These are phyloP conservation scores for Lyophyllum shimeji DNA, from an alignment of 768 basidiomycete species.

Conservation along the genomic window DNA sequence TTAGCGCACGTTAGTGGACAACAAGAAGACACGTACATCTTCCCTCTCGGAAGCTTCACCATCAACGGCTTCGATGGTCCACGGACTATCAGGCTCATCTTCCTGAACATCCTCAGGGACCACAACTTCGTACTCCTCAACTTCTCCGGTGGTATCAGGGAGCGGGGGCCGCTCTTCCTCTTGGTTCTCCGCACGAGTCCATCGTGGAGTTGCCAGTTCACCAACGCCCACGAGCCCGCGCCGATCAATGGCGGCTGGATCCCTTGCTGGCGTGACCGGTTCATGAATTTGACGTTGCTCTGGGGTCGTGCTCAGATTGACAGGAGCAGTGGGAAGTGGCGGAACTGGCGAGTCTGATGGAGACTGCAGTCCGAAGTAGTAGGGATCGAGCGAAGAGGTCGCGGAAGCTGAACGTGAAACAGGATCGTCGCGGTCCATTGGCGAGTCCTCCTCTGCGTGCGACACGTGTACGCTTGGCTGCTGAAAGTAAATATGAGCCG, in stretches of 20 bases:
- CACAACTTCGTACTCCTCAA: slow-evolving; percentile 43
- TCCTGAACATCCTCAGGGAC: slow-evolving; percentile 40
- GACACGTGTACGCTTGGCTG: slow-evolving; percentile 35
- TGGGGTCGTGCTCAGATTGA: slow-evolving; percentile 55
- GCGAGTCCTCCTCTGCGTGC: slow-evolving; percentile 34
- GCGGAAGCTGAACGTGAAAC: slow-evolving; percentile 70
- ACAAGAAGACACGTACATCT: slow-evolving; percentile 46
- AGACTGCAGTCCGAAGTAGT: slow-evolving; percentile 77
- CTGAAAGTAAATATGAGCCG: slow-evolving; percentile 13
- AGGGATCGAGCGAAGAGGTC: slow-evolving; percentile 83
- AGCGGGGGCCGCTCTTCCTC: slow-evolving; percentile 29
- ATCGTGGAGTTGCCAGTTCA: slow-evolving; percentile 94
- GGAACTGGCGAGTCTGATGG: slow-evolving; percentile 67
- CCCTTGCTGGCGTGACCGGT: slow-evolving; percentile 70
- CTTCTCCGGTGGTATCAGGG: slow-evolving; percentile 25
- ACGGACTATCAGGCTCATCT: slow-evolving; percentile 76
- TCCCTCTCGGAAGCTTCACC: slow-evolving; percentile 72
- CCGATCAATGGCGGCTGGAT: slow-evolving; percentile 82
- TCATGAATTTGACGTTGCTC: slow-evolving; percentile 52
- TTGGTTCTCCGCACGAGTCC: slow-evolving; percentile 58
- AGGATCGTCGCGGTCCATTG: slow-evolving; percentile 45
- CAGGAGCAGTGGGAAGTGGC: slow-evolving; percentile 42
- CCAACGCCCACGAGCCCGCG: slow-evolving; percentile 90
- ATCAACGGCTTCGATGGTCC: slow-evolving; percentile 87
- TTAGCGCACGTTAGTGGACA: slow-evolving; percentile 4